phyloP scores from a whole-genome alignment of 2,329 filamentous ascomycete genomes.

The Talaromyces rugulosus region DNA sequence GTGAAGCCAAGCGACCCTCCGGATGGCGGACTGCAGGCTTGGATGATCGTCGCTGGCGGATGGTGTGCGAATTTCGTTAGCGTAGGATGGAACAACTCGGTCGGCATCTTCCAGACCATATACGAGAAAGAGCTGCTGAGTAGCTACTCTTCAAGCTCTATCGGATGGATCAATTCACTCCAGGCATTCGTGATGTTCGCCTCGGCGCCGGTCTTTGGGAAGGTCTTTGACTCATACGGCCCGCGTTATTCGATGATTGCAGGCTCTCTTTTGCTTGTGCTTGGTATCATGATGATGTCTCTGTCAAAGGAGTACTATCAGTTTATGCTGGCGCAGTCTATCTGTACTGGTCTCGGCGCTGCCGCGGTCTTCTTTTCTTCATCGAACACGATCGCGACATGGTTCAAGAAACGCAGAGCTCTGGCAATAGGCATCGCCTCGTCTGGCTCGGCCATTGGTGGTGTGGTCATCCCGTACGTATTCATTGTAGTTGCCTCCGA shows the following conservation, averaged over 20 bases:
- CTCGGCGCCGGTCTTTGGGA: constrained; percentile 51
- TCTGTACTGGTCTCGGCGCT: constrained; percentile 51
- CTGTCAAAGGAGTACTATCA: constrained; percentile 50
- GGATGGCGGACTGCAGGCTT: neutral
- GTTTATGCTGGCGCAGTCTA: constrained; percentile 48
- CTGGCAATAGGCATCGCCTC: constrained; percentile 15
- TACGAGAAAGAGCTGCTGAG: constrained; percentile 43
- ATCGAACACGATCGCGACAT: constrained; percentile 54
- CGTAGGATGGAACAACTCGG: constrained; percentile 33
- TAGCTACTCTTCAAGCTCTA: constrained; percentile 39
- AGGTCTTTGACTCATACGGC: constrained; percentile 51
- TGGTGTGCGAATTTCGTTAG: neutral
- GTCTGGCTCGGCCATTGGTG: constrained; percentile 45
- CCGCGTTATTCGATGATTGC: constrained; percentile 42
- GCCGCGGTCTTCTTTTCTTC: constrained; percentile 47
- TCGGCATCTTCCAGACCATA: constrained; percentile 51
- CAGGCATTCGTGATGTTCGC: constrained; percentile 49
- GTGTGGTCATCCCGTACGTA: constrained; percentile 52
- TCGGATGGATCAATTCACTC: constrained; percentile 52
- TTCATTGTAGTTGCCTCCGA: neutral
- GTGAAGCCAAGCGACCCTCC: neutral
- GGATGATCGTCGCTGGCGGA: neutral
- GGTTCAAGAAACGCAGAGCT: neutral
- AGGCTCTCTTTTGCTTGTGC: constrained; percentile 44
- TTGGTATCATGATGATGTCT: constrained; percentile 52